Conservation (phyloP, 768 basidiomycete genomes). For the Collybia nuda region DNA sequence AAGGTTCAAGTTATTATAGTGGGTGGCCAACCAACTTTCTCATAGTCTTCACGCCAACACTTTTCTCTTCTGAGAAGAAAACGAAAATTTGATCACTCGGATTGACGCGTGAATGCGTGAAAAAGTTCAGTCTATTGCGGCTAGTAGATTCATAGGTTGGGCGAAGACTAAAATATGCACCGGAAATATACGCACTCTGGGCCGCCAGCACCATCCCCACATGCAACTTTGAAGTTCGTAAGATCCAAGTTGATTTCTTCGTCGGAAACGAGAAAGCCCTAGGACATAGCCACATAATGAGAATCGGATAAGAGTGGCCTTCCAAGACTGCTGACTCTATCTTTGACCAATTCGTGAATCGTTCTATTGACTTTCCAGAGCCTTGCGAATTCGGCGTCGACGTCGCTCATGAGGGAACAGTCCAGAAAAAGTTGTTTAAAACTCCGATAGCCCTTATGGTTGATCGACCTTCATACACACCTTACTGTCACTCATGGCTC, state of each 20-base stretch:
- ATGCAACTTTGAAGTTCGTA: conserved; percentile 68
- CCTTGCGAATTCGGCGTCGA: conserved; percentile 73
- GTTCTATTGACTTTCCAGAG: conserved; percentile 97
- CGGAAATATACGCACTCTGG: conserved; percentile 71
- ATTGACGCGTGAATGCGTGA: conserved; percentile 70
- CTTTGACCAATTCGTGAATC: conserved; percentile 93
- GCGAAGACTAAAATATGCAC: conserved; percentile 15
- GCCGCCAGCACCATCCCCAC: conserved; percentile 69
- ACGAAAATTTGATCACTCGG: conserved; percentile 83
- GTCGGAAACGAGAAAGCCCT: conserved; percentile 94
- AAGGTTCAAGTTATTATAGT: conserved; percentile 2
- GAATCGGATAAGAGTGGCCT: conserved; percentile 15
- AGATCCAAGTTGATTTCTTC: conserved; percentile 93
- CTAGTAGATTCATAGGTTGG: conserved; percentile 37
- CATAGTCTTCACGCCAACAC: conserved; percentile 97
- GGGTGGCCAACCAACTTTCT: conserved; percentile 67
- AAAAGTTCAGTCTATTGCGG: conserved; percentile 88
- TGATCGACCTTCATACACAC: background rate
- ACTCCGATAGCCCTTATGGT: conserved; percentile 44
- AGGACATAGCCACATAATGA: conserved; percentile 20
- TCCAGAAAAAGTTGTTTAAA: conserved; percentile 40
- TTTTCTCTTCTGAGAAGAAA: conserved; percentile 94
- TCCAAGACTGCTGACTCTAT: conserved; percentile 64
- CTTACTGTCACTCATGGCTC: conserved; percentile 31
- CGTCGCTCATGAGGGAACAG: conserved; percentile 55